Evolutionary conservation across 495 filamentous ascomycete genomes (phyloP).

Genomic region (Xylaria sp.): DNA sequence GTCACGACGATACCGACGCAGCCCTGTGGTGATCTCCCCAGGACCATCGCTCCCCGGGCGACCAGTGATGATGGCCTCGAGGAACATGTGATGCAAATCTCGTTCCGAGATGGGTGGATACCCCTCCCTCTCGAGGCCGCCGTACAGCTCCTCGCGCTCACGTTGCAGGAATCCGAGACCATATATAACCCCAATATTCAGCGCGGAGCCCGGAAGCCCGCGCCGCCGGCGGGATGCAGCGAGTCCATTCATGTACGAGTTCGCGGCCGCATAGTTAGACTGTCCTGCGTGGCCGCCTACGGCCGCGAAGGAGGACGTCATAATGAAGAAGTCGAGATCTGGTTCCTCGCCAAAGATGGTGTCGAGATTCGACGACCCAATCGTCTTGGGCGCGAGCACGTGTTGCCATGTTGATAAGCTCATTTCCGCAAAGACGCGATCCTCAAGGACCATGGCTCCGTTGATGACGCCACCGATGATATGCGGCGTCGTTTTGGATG

Average conservation of each 20-base stretch:
- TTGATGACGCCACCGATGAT: slow-evolving; percentile 57
- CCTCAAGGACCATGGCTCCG: slow-evolving; percentile 62
- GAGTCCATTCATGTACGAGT: slow-evolving; percentile 61
- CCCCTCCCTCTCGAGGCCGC: slow-evolving; percentile 50
- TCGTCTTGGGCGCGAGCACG: slow-evolving; percentile 53
- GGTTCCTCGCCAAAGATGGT: slow-evolving; percentile 34
- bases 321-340: slow-evolving; percentile 56
- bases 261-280: slow-evolving; percentile 63
- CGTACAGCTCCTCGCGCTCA: slow-evolving; percentile 51
- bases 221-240: slow-evolving; percentile 44
- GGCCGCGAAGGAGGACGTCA: slow-evolving; percentile 57
- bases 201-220: slow-evolving; percentile 49
- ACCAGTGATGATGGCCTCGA: slow-evolving; percentile 60
- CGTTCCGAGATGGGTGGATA: slow-evolving; percentile 64
- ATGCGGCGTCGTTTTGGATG: slow-evolving; percentile 37
- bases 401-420: slow-evolving; percentile 45
- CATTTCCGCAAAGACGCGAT: slow-evolving; percentile 58
- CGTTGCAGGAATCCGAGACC: slow-evolving; percentile 64
- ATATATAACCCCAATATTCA: slow-evolving; percentile 65
- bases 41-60: slow-evolving; percentile 32
- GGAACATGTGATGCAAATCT: slow-evolving; percentile 66
- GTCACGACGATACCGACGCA: slow-evolving; percentile 43
- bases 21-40: slow-evolving; percentile 49
- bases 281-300: slow-evolving; percentile 57
- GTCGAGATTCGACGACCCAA: slow-evolving; percentile 52